Evolutionary conservation across 1,284 basidiomycete species (phyloP).

Genomic region (Athelia sp.): DNA sequence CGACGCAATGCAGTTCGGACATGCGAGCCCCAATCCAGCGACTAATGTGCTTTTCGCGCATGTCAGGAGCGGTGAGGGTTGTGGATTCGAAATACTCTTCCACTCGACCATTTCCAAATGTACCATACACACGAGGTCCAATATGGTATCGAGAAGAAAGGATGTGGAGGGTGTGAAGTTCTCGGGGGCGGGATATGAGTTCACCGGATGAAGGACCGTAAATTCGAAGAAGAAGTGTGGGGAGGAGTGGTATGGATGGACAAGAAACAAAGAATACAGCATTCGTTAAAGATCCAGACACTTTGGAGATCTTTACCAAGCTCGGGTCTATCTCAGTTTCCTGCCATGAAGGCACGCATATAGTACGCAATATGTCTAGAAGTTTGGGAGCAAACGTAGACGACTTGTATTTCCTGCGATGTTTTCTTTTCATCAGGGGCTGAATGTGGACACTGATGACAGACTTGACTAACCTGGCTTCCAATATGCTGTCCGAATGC

Average conservation of each 20-base stretch:
- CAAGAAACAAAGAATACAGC: slow-evolving; percentile 90
- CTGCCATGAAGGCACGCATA: slow-evolving; percentile 58
- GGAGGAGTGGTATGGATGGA: slow-evolving; percentile 41
- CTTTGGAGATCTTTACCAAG: slow-evolving; percentile 65
- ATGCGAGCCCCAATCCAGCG: slow-evolving; percentile 85
- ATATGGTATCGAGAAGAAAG: slow-evolving; percentile 84
- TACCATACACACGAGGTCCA: slow-evolving; percentile 89
- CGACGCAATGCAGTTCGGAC: slow-evolving; percentile 90
- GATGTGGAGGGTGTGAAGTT: slow-evolving; percentile 82
- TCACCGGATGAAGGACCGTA: slow-evolving; percentile 84
- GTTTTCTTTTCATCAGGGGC: too few species aligned
- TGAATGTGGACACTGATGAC: slow-evolving; percentile 10
- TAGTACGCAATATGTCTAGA: slow-evolving; percentile 46
- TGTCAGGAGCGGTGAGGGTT: slow-evolving; percentile 70
- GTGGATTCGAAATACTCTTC: slow-evolving; percentile 92
- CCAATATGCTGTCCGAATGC: slow-evolving; percentile 56
- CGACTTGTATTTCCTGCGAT: slow-evolving; percentile 62
- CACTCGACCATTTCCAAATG: slow-evolving; percentile 88
- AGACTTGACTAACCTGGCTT: slow-evolving; percentile 61
- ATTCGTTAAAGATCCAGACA: slow-evolving; percentile 91
- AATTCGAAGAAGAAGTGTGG: slow-evolving; percentile 79
- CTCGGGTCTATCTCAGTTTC: slow-evolving; percentile 39
- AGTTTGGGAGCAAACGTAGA: slow-evolving; percentile 53
- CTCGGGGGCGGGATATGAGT: slow-evolving; percentile 81
- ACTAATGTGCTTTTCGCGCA: slow-evolving; percentile 72